These are phyloP conservation scores for Teunomyces panamensis DNA, from an alignment of 805 yeast genomes.

Conservation along the genomic window DNA sequence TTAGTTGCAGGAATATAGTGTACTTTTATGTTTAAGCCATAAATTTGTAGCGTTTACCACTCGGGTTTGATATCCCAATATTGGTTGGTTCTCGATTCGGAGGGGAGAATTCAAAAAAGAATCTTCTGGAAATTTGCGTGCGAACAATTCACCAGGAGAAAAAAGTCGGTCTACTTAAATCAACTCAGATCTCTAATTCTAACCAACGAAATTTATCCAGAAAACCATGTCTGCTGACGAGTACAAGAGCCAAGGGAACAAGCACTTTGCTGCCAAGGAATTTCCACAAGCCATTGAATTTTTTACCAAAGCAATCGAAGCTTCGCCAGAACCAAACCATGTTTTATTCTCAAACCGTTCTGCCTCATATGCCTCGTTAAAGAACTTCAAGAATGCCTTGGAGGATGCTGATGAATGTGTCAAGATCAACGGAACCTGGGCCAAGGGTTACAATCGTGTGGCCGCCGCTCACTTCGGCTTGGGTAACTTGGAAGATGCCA, in stretches of 20 bases:
- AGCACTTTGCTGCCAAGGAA: conserved; percentile 86
- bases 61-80: no score
- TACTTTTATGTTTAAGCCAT: conserved; percentile 3
- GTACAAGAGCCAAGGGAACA: conserved; percentile 88
- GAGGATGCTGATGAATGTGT: conserved; percentile 84
- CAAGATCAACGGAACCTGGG: conserved; percentile 81
- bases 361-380: conserved; percentile 80
- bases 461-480: conserved; percentile 93
- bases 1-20: background rate
- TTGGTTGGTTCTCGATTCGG: background rate
- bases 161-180: background rate
- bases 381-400: conserved; percentile 70
- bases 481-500: conserved; percentile 75
- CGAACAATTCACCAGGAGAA: background rate
- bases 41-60: no score
- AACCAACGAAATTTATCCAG: background rate
- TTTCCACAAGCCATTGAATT: conserved; percentile 73
- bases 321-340: conserved; percentile 79
- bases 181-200: background rate
- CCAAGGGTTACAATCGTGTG: conserved; percentile 90
- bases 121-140: conserved; percentile 2
- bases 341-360: conserved; percentile 93
- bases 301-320: conserved; percentile 86
- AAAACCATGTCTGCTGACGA: conserved; percentile 61
- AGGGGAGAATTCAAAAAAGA: background rate